These are phyloP conservation scores for Penicillium antarcticum DNA, from an alignment of 495 filamentous ascomycete genomes.

Conservation along the genomic window DNA sequence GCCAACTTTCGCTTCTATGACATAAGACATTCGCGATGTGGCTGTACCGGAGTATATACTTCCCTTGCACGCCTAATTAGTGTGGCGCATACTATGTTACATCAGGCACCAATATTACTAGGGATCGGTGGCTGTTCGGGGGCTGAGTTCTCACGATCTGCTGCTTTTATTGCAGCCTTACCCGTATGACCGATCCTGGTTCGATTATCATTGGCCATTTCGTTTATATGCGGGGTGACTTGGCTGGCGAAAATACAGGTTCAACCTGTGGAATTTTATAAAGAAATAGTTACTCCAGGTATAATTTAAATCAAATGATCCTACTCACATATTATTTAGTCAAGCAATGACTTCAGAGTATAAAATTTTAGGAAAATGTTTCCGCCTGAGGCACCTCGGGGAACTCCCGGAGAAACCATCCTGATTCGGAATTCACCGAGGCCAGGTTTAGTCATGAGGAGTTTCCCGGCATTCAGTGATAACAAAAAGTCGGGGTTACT, in stretches of 20 bases:
- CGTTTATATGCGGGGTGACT: background rate
- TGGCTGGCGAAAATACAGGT: too few species aligned
- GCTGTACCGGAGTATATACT: slow-evolving; percentile 14
- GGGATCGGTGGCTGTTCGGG: background rate
- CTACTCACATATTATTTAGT: too few species aligned
- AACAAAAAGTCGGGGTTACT: slow-evolving; percentile 7
- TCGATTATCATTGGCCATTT: background rate
- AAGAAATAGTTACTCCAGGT: too few species aligned
- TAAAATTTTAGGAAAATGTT: background rate
- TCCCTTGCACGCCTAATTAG: background rate
- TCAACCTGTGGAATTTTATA: too few species aligned
- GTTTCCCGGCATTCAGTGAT: background rate
- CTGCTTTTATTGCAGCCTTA: slow-evolving; percentile 1
- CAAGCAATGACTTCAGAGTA: too few species aligned
- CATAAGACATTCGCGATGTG: slow-evolving; percentile 30
- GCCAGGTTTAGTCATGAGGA: slow-evolving; percentile 2
- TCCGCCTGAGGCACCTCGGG: background rate
- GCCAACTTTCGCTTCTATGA: slow-evolving; percentile 31
- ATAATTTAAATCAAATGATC: too few species aligned
- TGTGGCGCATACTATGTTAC: slow-evolving; percentile 7
- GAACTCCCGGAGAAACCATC: slow-evolving; percentile 12
- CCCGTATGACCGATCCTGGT: background rate
- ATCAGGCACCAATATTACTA: background rate
- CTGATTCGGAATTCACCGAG: slow-evolving; percentile 1
- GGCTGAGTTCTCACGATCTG: background rate